These are phyloP conservation scores for Scedosporium dehoogii DNA, from an alignment of 2,329 filamentous ascomycete genomes.

Conservation along the genomic window DNA sequence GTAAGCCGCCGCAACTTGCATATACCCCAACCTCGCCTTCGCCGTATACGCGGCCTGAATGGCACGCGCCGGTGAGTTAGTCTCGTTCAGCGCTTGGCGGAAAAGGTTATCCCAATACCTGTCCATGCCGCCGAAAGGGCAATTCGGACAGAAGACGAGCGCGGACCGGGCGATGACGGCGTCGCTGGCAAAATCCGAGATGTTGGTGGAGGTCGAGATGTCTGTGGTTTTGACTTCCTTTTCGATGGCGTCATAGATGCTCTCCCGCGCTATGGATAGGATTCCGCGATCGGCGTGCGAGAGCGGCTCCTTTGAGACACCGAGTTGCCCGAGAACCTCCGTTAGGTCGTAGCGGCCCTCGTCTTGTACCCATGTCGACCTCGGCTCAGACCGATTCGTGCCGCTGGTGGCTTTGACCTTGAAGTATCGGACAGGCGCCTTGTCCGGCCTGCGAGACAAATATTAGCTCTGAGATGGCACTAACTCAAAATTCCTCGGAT, in stretches of 20 bases:
- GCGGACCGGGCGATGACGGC: too few species aligned
- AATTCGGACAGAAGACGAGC: not conserved
- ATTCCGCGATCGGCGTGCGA: not conserved
- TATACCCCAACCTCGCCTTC: not conserved
- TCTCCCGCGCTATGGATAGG: not conserved
- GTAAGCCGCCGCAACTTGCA: not conserved
- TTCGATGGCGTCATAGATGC: not conserved
- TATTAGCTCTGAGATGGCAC: not conserved
- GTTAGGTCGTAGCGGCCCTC: not conserved
- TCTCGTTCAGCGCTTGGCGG: not conserved
- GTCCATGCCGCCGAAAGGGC: not conserved
- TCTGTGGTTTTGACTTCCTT: not conserved
- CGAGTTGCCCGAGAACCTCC: not conserved
- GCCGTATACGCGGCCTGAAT: not conserved
- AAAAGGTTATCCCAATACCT: not conserved
- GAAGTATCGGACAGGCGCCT: not conserved
- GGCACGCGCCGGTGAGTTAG: not conserved
- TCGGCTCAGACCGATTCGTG: not conserved
- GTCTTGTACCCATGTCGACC: not conserved
- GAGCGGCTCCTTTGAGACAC: not conserved
- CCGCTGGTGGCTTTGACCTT: not conserved
- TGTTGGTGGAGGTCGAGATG: too few species aligned
- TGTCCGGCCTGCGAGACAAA: not conserved
- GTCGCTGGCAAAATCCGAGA: too few species aligned
- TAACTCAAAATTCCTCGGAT: not conserved